phyloP scores from a whole-genome alignment of 2,329 filamentous ascomycete species.

The Spiromastix sp. region DNA sequence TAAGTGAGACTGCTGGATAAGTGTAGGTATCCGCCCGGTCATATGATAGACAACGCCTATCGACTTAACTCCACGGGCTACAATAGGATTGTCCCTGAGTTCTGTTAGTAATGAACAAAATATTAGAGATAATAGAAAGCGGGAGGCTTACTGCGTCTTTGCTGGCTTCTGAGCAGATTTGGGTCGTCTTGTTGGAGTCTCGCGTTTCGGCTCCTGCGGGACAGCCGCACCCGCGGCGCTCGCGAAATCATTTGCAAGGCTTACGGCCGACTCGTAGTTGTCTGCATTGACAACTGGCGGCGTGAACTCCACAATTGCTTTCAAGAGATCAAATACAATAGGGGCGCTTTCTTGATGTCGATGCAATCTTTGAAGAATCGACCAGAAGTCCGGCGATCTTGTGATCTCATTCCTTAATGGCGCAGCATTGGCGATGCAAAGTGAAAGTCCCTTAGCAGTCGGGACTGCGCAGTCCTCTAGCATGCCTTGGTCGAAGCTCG shows the following conservation, averaged over 20 bases:
- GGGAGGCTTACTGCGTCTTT: conserved; percentile 43
- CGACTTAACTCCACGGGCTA: conserved; percentile 69
- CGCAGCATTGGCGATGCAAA: conserved; percentile 68
- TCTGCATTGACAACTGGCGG: conserved; percentile 81
- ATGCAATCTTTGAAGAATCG: conserved; percentile 68
- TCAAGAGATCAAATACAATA: conserved; percentile 77
- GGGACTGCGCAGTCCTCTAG: conserved; percentile 66
- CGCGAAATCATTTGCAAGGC: conserved; percentile 80
- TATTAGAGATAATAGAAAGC: background rate
- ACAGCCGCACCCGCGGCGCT: conserved; percentile 67
- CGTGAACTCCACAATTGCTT: conserved; percentile 60
- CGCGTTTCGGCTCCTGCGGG: conserved; percentile 57
- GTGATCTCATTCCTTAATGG: conserved; percentile 84
- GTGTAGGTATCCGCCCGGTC: conserved; percentile 67
- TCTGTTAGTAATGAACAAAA: conserved; percentile 15
- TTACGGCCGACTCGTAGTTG: conserved; percentile 84
- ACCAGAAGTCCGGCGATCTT: conserved; percentile 96
- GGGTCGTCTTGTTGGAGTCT: conserved; percentile 40
- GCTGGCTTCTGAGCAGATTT: conserved; percentile 43
- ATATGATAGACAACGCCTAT: conserved; percentile 73
- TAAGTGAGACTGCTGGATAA: conserved; percentile 89
- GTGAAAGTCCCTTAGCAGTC: conserved; percentile 66
- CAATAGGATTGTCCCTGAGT: conserved; percentile 56
- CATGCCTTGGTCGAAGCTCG: conserved; percentile 68
- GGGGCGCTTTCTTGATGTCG: conserved; percentile 59